Percentiles rank a stretch among this genome's conserved stretches.
These are phyloP conservation scores for Sporothrix euskadiensis DNA, from an alignment of 2,329 filamentous ascomycete genomes.

Conservation along the genomic window DNA sequence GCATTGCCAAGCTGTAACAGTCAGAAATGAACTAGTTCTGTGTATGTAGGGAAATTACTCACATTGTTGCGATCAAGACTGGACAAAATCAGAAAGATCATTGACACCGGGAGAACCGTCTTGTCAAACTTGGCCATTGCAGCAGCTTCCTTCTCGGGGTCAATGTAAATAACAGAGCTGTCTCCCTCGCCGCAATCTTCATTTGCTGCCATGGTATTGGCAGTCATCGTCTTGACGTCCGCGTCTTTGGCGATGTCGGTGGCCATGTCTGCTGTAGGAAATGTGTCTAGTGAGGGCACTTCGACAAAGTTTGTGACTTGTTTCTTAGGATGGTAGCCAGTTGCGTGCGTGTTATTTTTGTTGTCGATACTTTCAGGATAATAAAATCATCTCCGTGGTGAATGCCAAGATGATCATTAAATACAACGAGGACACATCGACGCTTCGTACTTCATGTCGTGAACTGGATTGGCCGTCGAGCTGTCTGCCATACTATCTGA, in stretches of 20 bases:
- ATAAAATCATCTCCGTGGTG: background rate
- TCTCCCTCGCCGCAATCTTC: background rate
- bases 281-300: background rate
- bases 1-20: background rate
- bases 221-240: background rate
- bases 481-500: background rate
- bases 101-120: background rate
- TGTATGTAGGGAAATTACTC: background rate
- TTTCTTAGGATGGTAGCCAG: background rate
- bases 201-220: background rate
- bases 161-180: background rate
- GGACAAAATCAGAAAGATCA: background rate
- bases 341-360: background rate
- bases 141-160: background rate
- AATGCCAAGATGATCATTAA: background rate
- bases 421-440: background rate
- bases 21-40: background rate
- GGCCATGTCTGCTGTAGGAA: background rate
- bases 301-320: background rate
- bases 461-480: too few relatives aligned
- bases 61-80: conserved; percentile 6
- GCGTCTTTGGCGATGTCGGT: background rate
- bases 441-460: too few relatives aligned
- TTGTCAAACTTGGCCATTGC: conserved; percentile 1
- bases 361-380: too few relatives aligned